A percentile compares a stretch with the other conserved stretches of the same genome.
Conservation (phyloP, 177 flowering plant species). For the Vitis hybrid region DNA sequence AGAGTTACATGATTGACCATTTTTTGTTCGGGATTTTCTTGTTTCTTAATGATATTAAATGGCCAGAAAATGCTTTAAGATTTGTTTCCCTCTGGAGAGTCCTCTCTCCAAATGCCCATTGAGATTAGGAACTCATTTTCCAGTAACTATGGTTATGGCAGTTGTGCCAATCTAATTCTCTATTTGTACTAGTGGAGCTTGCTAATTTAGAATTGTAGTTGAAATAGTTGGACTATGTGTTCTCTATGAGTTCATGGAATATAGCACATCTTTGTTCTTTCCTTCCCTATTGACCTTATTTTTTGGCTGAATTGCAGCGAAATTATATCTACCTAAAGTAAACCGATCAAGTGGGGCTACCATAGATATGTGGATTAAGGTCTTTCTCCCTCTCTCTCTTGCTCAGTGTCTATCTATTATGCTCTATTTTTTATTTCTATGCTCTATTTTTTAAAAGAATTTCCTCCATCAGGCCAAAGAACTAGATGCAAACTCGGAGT, state of each 20-base stretch:
- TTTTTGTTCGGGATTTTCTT: too few relatives aligned
- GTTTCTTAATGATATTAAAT: too few relatives aligned
- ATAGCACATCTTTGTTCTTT: background rate
- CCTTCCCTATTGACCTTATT: background rate
- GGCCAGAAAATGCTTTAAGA: background rate
- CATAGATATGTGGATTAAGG: constrained; percentile 92
- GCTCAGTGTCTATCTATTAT: background rate
- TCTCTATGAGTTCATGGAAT: background rate
- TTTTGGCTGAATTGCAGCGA: constrained; percentile 52
- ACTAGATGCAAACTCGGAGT: constrained; percentile 69
- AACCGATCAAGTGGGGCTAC: constrained; percentile 67
- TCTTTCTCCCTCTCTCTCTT: constrained; percentile 19
- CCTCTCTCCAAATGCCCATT: background rate
- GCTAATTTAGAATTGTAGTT: background rate
- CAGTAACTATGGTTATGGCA: background rate
- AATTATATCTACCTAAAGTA: constrained; percentile 73
- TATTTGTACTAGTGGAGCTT: background rate
- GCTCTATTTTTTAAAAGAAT: background rate
- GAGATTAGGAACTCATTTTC: background rate
- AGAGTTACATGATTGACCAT: too few relatives aligned
- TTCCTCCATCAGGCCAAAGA: constrained; percentile 66
- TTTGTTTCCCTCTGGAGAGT: background rate
- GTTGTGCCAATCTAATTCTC: background rate
- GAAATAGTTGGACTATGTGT: background rate
- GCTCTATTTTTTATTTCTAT: background rate